phyloP scores from a whole-genome alignment of 768 basidiomycete genomes.

The Amanita brunnescens region DNA sequence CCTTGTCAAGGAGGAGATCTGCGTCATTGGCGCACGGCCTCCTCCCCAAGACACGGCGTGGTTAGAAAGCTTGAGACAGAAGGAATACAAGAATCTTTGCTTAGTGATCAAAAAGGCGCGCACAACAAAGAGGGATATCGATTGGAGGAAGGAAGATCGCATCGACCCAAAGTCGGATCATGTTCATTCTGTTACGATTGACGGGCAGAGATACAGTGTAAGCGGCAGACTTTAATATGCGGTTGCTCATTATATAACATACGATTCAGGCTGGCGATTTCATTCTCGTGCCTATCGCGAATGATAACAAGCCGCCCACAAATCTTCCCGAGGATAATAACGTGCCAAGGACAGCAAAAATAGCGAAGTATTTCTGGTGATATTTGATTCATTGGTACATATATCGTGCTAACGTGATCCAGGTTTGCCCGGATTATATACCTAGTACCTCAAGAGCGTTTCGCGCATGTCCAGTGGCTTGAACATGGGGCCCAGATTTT shows the following conservation, averaged over 20 bases:
- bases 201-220: constrained; percentile 36
- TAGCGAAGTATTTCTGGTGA: constrained; percentile 62
- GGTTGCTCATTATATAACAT: not conserved
- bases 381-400: not conserved
- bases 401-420: not conserved
- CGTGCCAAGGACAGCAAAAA: constrained; percentile 27
- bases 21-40: constrained; percentile 43
- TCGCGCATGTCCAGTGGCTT: constrained; percentile 66
- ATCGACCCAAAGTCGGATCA: constrained; percentile 24
- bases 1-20: constrained; percentile 45
- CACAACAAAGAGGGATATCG: constrained; percentile 15
- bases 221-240: constrained; percentile 8
- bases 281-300: constrained; percentile 39
- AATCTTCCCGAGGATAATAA: constrained; percentile 24
- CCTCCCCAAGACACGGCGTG: constrained; percentile 18
- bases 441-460: constrained; percentile 33
- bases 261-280: constrained; percentile 50
- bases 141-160: constrained; percentile 25
- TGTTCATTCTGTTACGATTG: constrained; percentile 33
- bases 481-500: constrained; percentile 58
- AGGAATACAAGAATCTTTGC: constrained; percentile 19
- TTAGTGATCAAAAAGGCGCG: constrained; percentile 19
- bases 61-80: constrained; percentile 18
- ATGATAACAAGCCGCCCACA: constrained; percentile 20
- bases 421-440: constrained; percentile 67